A percentile compares a stretch with the other conserved stretches of the same genome.
Conservation (phyloP, 345 rosid genomes). For the Pistacia vera region DNA sequence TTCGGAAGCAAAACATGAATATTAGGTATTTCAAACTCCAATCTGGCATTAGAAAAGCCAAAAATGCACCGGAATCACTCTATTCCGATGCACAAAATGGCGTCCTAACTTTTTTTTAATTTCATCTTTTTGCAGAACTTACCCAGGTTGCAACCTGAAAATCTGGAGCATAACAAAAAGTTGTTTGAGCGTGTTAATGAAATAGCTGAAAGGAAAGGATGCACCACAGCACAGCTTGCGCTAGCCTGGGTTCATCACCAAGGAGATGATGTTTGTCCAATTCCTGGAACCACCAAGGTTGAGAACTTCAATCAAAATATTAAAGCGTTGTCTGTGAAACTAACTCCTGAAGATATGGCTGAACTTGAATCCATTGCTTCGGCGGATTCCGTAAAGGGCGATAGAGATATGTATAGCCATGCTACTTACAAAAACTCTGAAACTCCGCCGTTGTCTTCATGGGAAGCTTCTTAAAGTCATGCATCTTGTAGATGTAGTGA, state of each 20-base stretch:
- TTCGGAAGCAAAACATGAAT: too few species aligned
- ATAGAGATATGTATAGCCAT: too few species aligned
- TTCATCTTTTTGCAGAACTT: too few species aligned
- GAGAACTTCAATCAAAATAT: constrained; percentile 44
- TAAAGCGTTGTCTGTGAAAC: constrained; percentile 30
- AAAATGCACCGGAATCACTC: too few species aligned
- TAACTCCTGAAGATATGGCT: constrained; percentile 14
- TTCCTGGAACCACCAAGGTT: constrained; percentile 64
- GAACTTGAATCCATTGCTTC: constrained; percentile 33
- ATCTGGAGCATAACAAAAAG: constrained; percentile 1
- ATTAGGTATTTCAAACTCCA: too few species aligned
- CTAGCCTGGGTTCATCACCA: constrained; percentile 72
- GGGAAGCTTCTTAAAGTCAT: constrained; percentile 34
- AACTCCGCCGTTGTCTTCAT: constrained; percentile 60
- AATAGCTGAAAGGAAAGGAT: constrained; percentile 34
- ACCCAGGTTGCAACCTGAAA: constrained; percentile 60
- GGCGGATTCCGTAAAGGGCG: constrained; percentile 5
- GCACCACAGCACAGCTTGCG: constrained; percentile 71
- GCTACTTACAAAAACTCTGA: constrained; percentile 23
- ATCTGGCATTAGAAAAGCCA: too few species aligned
- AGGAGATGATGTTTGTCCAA: constrained; percentile 66
- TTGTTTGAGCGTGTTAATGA: not conserved
- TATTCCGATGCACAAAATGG: too few species aligned
- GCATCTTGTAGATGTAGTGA: not conserved
- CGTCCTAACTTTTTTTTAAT: too few species aligned